These are phyloP conservation scores for Lactarius trivialis DNA, from an alignment of 768 basidiomycete genomes.

Conservation along the genomic window DNA sequence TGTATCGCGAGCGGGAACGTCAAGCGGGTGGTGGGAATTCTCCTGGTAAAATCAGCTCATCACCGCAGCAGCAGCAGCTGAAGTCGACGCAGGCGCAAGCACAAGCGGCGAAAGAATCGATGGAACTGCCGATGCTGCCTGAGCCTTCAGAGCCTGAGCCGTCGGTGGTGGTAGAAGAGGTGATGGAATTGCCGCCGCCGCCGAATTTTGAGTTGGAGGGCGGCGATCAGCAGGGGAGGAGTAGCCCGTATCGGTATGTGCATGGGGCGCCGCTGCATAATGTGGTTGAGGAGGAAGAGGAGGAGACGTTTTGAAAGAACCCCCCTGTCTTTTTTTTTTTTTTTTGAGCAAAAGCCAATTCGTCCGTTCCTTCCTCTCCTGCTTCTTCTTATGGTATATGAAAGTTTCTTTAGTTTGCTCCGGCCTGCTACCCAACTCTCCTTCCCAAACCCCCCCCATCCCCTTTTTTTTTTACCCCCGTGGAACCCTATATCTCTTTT, in stretches of 20 bases:
- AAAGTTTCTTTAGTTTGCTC: background rate
- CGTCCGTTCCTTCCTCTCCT: background rate
- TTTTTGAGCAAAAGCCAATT: background rate
- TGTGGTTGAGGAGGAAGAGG: slow-evolving; percentile 77
- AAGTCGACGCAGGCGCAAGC: background rate
- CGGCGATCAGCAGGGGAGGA: slow-evolving; percentile 43
- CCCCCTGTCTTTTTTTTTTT: background rate
- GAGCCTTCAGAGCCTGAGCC: slow-evolving; percentile 24
- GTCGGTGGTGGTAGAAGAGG: slow-evolving; percentile 25
- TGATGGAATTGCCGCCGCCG: slow-evolving; percentile 32
- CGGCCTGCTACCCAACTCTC: too few relatives aligned
- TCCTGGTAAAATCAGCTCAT: slow-evolving; percentile 27
- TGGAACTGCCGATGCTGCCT: slow-evolving; percentile 16
- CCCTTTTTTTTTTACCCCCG: too few relatives aligned
- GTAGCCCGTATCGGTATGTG: slow-evolving; percentile 64
- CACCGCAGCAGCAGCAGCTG: too few relatives aligned
- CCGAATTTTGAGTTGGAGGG: slow-evolving; percentile 32
- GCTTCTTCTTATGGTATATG: background rate
- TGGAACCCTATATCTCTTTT: background rate
- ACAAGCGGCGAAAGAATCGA: background rate
- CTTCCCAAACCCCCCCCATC: too few relatives aligned
- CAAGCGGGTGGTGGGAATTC: slow-evolving; percentile 19
- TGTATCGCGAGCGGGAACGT: slow-evolving; percentile 69
- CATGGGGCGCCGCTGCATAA: slow-evolving; percentile 86
- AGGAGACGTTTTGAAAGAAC: slow-evolving; percentile 43